Evolutionary conservation across 208 protist species (phyloP), one percentile per base, ranked within the genome.

Genomic region (Trypanosoma conorhini): DNA sequence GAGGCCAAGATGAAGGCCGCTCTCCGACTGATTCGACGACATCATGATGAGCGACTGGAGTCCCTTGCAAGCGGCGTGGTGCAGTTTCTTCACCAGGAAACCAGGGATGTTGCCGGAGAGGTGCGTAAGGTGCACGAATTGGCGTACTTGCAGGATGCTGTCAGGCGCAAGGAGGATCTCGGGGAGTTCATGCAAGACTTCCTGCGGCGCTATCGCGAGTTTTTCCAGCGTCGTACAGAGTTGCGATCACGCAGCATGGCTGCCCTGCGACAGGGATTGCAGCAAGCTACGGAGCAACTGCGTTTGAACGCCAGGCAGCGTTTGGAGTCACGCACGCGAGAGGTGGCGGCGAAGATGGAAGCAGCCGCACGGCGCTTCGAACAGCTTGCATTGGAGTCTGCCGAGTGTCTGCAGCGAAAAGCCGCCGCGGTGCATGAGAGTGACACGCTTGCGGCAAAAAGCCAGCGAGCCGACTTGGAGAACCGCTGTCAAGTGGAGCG

Each of bases 51-150:
- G 19, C 81, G 76, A 22, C 62, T 88, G 15, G 28, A 42, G 22
- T 66, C 67, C 48, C 46, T 86, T 57, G 59, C 77, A 33, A 71
- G 80, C 22, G 48, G 64, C n/a, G 82, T 92, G 19, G 79, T 92
- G 7, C 79, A 83, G 38, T 79, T 81, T 60, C 67, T 92, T 50
- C 87, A 89, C 76, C 51, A 28, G 30, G 74, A 85, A 54, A 84
- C 87, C 24, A 63, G 78, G 7, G 71, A 77, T n/a, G 77, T 75
- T 10, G 83, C 83, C 1, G 77, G 85, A 61, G 62, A 72, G 22
- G 71, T 83, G 31, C 81, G 84, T 8, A 56, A 72, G 33, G 31
- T n/a, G 0, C 85, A 80, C 7, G 80, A 81, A 65, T 21, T 68
- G 8, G 62, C 44, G 40, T 92, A 82, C 77, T 50, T 77, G 22